These are phyloP conservation scores for Candida ficus DNA, from an alignment of 805 yeast genomes.

Conservation along the genomic window DNA sequence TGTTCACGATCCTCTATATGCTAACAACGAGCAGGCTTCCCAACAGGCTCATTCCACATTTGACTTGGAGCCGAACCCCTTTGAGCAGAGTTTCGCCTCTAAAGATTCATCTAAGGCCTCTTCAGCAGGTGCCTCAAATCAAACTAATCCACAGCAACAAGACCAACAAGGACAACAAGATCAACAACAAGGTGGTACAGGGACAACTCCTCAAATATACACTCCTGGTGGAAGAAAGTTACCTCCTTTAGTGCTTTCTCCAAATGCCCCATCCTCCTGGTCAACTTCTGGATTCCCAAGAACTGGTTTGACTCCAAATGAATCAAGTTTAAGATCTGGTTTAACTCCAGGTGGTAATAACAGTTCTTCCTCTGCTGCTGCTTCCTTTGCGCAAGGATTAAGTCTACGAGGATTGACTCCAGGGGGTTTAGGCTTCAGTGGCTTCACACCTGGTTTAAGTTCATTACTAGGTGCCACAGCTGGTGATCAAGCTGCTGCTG, in stretches of 20 bases:
- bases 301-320: conserved; percentile 73
- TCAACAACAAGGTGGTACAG: not conserved
- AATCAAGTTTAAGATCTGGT: conserved; percentile 65
- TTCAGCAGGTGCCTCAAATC: conserved; percentile 16
- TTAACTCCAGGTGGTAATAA: conserved; percentile 53
- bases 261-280: conserved; percentile 23
- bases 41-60: conserved; percentile 34
- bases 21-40: not conserved
- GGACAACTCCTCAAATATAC: conserved; percentile 41
- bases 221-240: conserved; percentile 56
- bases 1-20: not conserved
- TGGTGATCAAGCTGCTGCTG: not conserved
- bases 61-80: conserved; percentile 90
- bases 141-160: not conserved
- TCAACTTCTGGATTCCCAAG: conserved; percentile 24
- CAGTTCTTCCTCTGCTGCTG: conserved; percentile 32
- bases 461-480: conserved; percentile 18
- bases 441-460: conserved; percentile 33
- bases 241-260: conserved; percentile 39
- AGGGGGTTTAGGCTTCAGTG: conserved; percentile 20
- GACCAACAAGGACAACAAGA: not conserved
- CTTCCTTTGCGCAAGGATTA: conserved; percentile 28
- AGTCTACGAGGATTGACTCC: conserved; percentile 22
- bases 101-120: conserved; percentile 33
- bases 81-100: conserved; percentile 89